Base-by-base conservation (phyloP, 208 protist genomes). In the Crithidia bombi region DNA sequence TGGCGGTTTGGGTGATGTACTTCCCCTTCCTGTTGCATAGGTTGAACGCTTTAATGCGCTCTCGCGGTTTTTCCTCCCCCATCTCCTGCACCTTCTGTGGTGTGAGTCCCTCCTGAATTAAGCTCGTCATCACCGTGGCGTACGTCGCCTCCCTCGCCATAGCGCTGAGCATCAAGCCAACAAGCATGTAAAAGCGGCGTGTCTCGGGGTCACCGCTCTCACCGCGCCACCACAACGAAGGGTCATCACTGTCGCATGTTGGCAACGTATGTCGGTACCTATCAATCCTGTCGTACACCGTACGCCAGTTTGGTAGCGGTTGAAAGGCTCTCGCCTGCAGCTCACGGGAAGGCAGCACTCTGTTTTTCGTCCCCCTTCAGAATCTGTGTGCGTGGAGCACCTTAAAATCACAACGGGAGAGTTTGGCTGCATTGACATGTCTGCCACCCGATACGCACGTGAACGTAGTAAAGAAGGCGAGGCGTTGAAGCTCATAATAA, bases 21-120 rank as follows among this genome's bases (percentile, higher is more conserved):
- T 86, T 90, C 25, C 93, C 73, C 55, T 98, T 98, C n/a, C 52
- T 93, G 71, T 94, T 97, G 73, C 97, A 85, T 76, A 98, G 98
- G 11, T 93, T 79, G 2, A 98, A 93, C 46, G 89, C 90, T 23
- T 61, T 69, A 64, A 98, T 97, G 59, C 86, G 78, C 5, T 32
- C 63, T 55, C 92, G 73, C 33, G 98, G 69, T 28, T 88, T 67
- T n/a, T 67, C 41, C 25, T 81, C 70, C 6, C 71, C 30, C 82
- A 93, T 93, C 2, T 52, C 63, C 12, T 62, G 44, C 44, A 98
- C 68, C 1, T 41, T 59, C 38, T 85, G 65, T 11, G 85, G 78
- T 9, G 82, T 87, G 33, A 85, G 63, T 2, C 54, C 64, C n/a
- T 50, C 44, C 23, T 57, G 30, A 35, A 81, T 55, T 9, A 98